A percentile compares a stretch with the other conserved stretches of the same genome.
Evolutionary conservation across 805 yeast genomes (phyloP).

Genomic region (Jamesozyma lodderae): DNA sequence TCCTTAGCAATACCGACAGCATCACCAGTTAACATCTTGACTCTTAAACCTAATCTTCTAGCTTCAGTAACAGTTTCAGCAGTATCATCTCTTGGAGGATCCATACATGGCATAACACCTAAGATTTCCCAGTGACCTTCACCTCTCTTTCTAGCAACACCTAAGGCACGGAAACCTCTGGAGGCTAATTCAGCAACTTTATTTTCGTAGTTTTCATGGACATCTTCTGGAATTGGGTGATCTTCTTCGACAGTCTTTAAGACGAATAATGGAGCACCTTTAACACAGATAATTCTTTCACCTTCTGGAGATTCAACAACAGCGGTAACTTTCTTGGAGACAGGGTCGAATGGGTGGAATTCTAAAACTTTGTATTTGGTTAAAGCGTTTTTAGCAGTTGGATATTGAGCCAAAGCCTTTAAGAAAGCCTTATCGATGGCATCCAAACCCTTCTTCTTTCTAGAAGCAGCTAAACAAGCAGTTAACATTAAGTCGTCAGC

Average conservation of each 20-base stretch:
- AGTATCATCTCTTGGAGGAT: slow-evolving; percentile 98
- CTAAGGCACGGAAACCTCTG: slow-evolving; percentile 96
- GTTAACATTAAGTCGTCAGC: slow-evolving; percentile 94
- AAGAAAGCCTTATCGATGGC: slow-evolving; percentile 96
- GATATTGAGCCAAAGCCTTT: slow-evolving; percentile 79
- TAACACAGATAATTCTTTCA: slow-evolving; percentile 89
- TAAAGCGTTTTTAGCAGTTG: slow-evolving; percentile 87
- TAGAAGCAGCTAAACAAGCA: slow-evolving; percentile 94
- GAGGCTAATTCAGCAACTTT: slow-evolving; percentile 96
- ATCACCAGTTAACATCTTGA: slow-evolving; percentile 98
- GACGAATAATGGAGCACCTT: slow-evolving; percentile 97
- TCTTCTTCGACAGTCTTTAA: slow-evolving; percentile 94
- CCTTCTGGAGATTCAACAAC: slow-evolving; percentile 94
- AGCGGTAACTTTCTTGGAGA: slow-evolving; percentile 92
- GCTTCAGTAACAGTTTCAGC: slow-evolving; percentile 92
- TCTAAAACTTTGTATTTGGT: slow-evolving; percentile 89
- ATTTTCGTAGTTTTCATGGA: slow-evolving; percentile 90
- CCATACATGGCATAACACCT: slow-evolving; percentile 98
- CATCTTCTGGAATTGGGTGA: slow-evolving; percentile 90
- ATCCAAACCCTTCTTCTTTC: slow-evolving; percentile 97
- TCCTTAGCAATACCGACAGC: slow-evolving; percentile 98
- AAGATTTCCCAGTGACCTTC: slow-evolving; percentile 97
- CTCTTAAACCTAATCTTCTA: slow-evolving; percentile 81
- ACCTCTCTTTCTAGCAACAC: slow-evolving; percentile 98
- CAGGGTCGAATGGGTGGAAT: slow-evolving; percentile 97